Evolutionary conservation across 140 eudicot genomes (phyloP).

Genomic region (Bidens hawaiensis): DNA sequence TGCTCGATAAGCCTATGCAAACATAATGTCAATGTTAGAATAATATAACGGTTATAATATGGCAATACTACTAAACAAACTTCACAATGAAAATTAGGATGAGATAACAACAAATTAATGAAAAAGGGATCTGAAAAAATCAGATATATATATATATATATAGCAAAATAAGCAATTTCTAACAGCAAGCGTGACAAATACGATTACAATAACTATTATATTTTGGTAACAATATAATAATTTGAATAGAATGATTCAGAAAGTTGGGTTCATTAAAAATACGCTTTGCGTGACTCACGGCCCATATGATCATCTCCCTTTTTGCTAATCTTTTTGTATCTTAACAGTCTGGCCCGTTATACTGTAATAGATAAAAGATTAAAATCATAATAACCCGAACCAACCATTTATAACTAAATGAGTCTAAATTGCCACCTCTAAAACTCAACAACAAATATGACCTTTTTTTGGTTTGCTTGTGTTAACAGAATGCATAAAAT

Average conservation of each 20-base stretch:
- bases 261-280: background rate
- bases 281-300: background rate
- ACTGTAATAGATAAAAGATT: too few species aligned
- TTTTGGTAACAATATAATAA: background rate
- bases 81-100: background rate
- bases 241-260: background rate
- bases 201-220: background rate
- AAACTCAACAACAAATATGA: background rate
- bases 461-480: background rate
- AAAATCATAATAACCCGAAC: background rate
- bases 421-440: background rate
- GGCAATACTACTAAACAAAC: background rate
- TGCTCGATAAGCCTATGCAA: conserved; percentile 82
- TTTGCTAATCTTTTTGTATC: background rate
- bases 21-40: conserved; percentile 25
- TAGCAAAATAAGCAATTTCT: background rate
- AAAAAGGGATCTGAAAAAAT: background rate
- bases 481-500: background rate
- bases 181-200: background rate
- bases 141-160: background rate
- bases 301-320: background rate
- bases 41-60: conserved; percentile 3
- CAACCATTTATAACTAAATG: background rate
- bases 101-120: background rate
- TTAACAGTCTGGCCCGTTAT: background rate